These are phyloP conservation scores for Lachnellula hyalina DNA, from an alignment of 2,329 filamentous ascomycete species.

Conservation along the genomic window DNA sequence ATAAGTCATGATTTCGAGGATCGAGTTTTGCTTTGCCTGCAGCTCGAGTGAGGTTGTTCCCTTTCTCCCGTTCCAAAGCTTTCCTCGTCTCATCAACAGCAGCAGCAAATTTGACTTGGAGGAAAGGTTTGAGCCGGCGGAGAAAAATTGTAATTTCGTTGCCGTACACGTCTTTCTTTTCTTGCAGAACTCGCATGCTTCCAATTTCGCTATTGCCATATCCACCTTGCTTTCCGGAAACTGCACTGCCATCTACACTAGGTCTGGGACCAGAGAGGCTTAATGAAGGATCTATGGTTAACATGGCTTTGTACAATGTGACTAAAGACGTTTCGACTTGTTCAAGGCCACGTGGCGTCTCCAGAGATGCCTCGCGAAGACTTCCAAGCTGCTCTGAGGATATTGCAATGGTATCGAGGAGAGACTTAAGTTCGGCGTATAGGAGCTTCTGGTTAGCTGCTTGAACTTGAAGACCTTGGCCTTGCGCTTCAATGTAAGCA, in stretches of 20 bases:
- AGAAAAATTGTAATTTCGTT: constrained; percentile 73
- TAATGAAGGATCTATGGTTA: constrained; percentile 83
- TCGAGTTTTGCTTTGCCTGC: constrained; percentile 59
- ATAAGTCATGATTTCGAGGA: constrained; percentile 62
- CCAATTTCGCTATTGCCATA: constrained; percentile 49
- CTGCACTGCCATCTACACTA: constrained; percentile 34
- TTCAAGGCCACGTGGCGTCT: constrained; percentile 63
- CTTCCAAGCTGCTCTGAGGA: constrained; percentile 69
- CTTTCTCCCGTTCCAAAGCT: constrained; percentile 43
- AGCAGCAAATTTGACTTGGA: constrained; percentile 74
- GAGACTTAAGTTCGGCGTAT: constrained; percentile 75
- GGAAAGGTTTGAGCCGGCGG: constrained; percentile 72
- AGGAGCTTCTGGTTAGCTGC: constrained; percentile 94
- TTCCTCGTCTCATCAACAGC: constrained; percentile 66
- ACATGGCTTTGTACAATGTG: constrained; percentile 84
- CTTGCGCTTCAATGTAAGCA: constrained; percentile 94
- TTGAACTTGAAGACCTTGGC: constrained; percentile 93
- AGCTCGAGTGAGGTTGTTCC: constrained; percentile 47
- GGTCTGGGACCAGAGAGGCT: constrained; percentile 39
- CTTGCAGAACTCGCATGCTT: constrained; percentile 87
- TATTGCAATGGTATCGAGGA: constrained; percentile 90
- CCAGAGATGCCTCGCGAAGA: constrained; percentile 67
- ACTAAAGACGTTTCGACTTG: constrained; percentile 74
- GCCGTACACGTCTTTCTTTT: constrained; percentile 88
- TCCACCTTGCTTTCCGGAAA: constrained; percentile 36